Percentiles rank a stretch among this genome's conserved stretches.
Conservation (phyloP, 768 basidiomycete genomes). For the Suillus paluster region DNA sequence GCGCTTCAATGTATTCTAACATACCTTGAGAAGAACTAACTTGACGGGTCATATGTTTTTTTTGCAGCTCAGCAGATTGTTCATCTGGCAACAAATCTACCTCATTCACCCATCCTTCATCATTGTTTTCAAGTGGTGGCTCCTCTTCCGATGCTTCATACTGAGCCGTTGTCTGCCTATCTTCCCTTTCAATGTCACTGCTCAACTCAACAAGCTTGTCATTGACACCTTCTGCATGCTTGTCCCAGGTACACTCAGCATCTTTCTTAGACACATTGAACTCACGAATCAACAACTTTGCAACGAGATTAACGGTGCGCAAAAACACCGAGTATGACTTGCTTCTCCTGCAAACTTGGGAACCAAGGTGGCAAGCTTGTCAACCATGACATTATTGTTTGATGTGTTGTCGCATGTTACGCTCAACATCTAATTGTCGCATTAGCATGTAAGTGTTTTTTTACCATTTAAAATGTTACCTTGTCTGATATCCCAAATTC, state of each 20-base stretch:
- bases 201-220: neutral
- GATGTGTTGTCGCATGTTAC: constrained; percentile 28
- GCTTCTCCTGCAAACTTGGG: constrained; percentile 22
- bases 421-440: constrained; percentile 20
- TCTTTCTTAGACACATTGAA: constrained; percentile 37
- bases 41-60: constrained; percentile 14
- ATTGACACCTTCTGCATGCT: neutral
- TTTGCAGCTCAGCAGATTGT: constrained; percentile 7
- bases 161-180: neutral
- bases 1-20: constrained; percentile 19
- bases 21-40: constrained; percentile 20
- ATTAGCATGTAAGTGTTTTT: constrained; percentile 2
- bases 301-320: constrained; percentile 39
- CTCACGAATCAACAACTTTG: constrained; percentile 32
- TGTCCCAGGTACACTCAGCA: neutral
- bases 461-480: constrained; percentile 17
- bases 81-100: constrained; percentile 11
- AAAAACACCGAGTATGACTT: constrained; percentile 16
- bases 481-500: constrained; percentile 34
- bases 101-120: constrained; percentile 23
- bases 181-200: neutral
- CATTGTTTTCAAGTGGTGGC: constrained; percentile 8
- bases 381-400: constrained; percentile 29
- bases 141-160: neutral
- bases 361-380: constrained; percentile 21